A percentile compares a stretch with the other conserved stretches of the same genome.
Evolutionary conservation across 257 asterid species (phyloP).

Genomic region (Jaltomata sinuosa): DNA sequence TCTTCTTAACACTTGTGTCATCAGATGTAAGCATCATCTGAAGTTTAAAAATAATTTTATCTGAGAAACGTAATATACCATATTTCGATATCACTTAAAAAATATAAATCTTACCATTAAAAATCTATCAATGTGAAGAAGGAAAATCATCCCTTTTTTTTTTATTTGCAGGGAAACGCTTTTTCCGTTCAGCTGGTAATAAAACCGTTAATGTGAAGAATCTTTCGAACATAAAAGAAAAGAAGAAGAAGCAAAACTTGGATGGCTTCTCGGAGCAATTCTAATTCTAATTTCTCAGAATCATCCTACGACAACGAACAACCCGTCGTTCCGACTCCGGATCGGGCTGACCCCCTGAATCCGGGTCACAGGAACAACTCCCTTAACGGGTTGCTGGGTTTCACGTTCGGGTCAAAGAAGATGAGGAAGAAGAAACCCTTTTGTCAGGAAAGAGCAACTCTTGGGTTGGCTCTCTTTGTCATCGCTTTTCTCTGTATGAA

Average conservation of each 20-base stretch:
- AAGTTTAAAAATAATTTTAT: not conserved
- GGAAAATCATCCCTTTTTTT: not conserved
- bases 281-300: not conserved
- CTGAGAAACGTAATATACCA: not conserved
- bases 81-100: not conserved
- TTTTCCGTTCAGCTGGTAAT: not conserved
- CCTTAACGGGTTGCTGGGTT: conserved; percentile 21
- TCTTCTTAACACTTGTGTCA: not conserved
- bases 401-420: conserved; percentile 18
- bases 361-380: conserved; percentile 4
- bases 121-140: not conserved
- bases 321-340: not conserved
- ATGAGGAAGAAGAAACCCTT: conserved; percentile 26
- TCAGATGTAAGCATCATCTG: not conserved
- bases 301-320: not conserved
- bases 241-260: not conserved
- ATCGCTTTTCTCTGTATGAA: conserved; percentile 44
- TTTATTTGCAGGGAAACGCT: not conserved
- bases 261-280: not conserved
- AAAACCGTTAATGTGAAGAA: not conserved
- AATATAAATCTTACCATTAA: not conserved
- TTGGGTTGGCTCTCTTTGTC: conserved; percentile 32
- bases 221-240: not conserved
- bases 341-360: conserved; percentile 4
- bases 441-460: conserved; percentile 25